A percentile compares a stretch with the other conserved stretches of the same genome.
These are phyloP conservation scores for Phytophthora tentaculata DNA, from an alignment of 352 stramenopile species.

Conservation along the genomic window DNA sequence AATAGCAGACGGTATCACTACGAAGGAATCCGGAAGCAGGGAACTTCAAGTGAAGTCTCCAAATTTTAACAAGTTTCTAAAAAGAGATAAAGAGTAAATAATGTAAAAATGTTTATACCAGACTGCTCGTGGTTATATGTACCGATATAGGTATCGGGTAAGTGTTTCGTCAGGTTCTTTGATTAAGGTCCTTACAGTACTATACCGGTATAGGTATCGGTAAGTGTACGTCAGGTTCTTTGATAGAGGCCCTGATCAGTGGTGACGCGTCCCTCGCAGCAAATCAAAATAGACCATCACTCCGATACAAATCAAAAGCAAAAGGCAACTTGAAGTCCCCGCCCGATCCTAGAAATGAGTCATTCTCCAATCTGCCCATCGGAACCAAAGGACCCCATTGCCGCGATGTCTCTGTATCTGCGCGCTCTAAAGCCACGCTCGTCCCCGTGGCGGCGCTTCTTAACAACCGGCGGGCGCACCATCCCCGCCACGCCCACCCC, in stretches of 20 bases:
- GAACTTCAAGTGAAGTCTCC: too few relatives aligned
- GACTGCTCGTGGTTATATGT: too few relatives aligned
- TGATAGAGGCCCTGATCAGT: background rate
- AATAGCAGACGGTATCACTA: too few relatives aligned
- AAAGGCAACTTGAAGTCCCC: slow-evolving; percentile 25
- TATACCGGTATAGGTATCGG: too few relatives aligned
- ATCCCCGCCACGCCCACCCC: slow-evolving; percentile 57
- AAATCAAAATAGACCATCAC: slow-evolving; percentile 30
- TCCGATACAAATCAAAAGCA: slow-evolving; percentile 22
- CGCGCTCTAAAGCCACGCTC: slow-evolving; percentile 14
- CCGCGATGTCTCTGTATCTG: slow-evolving; percentile 15
- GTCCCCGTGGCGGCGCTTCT: slow-evolving; percentile 18
- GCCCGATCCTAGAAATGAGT: background rate
- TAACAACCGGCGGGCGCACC: slow-evolving; percentile 15
- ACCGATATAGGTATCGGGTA: too few relatives aligned
- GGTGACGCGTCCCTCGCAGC: slow-evolving; percentile 27
- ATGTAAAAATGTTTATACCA: too few relatives aligned
- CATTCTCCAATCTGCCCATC: slow-evolving; percentile 41
- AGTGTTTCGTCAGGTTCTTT: too few relatives aligned
- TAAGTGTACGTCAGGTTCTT: background rate
- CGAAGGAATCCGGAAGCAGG: too few relatives aligned
- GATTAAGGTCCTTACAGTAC: too few relatives aligned
- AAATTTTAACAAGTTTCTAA: too few relatives aligned
- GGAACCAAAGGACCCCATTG: slow-evolving; percentile 22
- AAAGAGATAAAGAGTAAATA: too few relatives aligned